These are phyloP conservation scores for Mucor piriformis DNA, from an alignment of 371 early-diverging fungal genomes.

Conservation along the genomic window DNA sequence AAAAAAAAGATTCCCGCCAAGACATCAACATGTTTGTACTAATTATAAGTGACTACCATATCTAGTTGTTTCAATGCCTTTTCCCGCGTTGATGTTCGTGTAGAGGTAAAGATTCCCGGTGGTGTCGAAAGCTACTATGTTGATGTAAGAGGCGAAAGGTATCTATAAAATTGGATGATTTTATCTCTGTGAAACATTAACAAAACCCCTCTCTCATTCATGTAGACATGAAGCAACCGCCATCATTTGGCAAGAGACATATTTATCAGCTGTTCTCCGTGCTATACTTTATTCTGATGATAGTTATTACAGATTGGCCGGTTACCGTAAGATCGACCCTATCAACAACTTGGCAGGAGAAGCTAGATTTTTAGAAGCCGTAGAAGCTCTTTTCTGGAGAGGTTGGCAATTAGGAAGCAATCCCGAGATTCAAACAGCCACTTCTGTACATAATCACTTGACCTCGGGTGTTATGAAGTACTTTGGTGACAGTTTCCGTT, in stretches of 20 bases:
- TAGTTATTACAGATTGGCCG: constrained; percentile 65
- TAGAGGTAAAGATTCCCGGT: constrained; percentile 97
- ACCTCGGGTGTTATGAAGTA: constrained; percentile 85
- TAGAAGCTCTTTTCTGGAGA: constrained; percentile 81
- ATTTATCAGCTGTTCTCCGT: constrained; percentile 85
- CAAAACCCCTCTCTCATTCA: too few relatives aligned
- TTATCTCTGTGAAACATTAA: background rate
- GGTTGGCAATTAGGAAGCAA: constrained; percentile 96
- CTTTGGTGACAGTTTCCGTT: constrained; percentile 81
- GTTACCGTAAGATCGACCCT: constrained; percentile 85
- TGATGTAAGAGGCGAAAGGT: constrained; percentile 78
- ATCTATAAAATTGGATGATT: background rate
- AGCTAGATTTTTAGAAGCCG: constrained; percentile 82
- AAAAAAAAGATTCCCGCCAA: background rate
- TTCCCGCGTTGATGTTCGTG: constrained; percentile 93
- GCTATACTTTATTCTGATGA: constrained; percentile 91
- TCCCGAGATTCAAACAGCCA: constrained; percentile 90
- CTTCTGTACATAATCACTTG: constrained; percentile 83
- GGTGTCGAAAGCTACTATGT: constrained; percentile 94
- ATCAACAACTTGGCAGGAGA: constrained; percentile 76
- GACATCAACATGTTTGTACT: background rate
- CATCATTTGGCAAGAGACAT: constrained; percentile 90
- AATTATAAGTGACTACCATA: background rate
- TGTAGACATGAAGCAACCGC: constrained; percentile 71
- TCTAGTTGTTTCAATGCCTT: constrained; percentile 94